phyloP scores from a whole-genome alignment of 352 stramenopile genomes.

The Globisporangium iwayamae region DNA sequence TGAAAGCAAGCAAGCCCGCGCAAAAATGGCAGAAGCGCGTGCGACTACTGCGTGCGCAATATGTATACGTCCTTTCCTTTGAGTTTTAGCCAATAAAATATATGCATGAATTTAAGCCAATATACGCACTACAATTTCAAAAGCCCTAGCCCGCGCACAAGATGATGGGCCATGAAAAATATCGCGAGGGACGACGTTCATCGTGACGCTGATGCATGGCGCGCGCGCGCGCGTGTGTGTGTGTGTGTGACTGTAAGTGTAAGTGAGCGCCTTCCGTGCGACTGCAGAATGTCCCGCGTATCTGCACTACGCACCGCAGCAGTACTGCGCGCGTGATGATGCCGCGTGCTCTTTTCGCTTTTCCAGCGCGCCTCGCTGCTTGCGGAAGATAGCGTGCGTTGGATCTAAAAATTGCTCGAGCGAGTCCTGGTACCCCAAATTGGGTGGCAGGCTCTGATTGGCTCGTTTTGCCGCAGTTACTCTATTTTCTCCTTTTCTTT shows the following conservation, averaged over 20 bases:
- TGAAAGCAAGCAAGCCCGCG: background rate
- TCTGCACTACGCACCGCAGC: background rate
- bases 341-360: background rate
- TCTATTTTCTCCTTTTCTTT: constrained; percentile 12
- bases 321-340: background rate
- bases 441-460: constrained; percentile 53
- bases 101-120: background rate
- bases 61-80: background rate
- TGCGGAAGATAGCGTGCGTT: background rate
- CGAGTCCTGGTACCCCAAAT: constrained; percentile 4
- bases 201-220: background rate
- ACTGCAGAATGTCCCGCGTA: background rate
- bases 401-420: background rate
- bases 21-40: background rate
- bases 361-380: background rate
- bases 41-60: background rate
- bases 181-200: background rate
- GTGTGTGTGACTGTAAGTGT: background rate
- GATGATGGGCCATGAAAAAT: background rate
- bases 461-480: constrained; percentile 16
- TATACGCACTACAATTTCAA: background rate
- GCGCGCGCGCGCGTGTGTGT: background rate
- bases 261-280: background rate
- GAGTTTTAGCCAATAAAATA: constrained; percentile 7
- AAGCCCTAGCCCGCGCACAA: background rate